A percentile compares a stretch with the other conserved stretches of the same genome.
phyloP scores from a whole-genome alignment of 208 protist species.

The Naegleria gruberi region DNA sequence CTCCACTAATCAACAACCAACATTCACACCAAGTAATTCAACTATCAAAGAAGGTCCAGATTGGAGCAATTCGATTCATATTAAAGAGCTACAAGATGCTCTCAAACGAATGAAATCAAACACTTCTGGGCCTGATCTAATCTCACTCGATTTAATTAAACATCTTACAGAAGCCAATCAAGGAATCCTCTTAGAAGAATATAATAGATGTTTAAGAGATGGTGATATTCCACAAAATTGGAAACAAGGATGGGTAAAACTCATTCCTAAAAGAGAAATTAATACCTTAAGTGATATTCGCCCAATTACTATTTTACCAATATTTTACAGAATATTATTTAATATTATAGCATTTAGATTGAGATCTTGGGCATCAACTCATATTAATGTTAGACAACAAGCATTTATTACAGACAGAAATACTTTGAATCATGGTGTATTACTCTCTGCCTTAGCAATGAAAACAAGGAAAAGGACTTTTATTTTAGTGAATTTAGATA shows the following conservation, averaged over 20 bases:
- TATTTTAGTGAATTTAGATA: background rate
- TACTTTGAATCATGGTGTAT: background rate
- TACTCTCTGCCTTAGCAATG: too few species aligned
- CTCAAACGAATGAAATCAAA: background rate
- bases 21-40: background rate
- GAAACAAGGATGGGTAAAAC: too few species aligned
- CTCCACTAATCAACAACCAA: background rate
- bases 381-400: background rate
- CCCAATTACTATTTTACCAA: background rate
- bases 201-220: too few species aligned
- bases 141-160: too few species aligned
- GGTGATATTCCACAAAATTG: too few species aligned
- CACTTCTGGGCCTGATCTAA: too few species aligned
- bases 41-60: background rate
- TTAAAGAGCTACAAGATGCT: background rate
- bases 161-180: too few species aligned
- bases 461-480: too few species aligned
- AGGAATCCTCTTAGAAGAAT: too few species aligned
- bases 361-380: background rate
- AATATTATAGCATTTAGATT: background rate
- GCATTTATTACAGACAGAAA: background rate
- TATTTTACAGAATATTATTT: background rate
- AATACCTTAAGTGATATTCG: too few species aligned
- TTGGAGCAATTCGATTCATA: background rate
- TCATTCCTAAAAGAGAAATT: too few species aligned